Conservation (phyloP, 2,329 filamentous ascomycete genomes). For the Exserohilum turcica region DNA sequence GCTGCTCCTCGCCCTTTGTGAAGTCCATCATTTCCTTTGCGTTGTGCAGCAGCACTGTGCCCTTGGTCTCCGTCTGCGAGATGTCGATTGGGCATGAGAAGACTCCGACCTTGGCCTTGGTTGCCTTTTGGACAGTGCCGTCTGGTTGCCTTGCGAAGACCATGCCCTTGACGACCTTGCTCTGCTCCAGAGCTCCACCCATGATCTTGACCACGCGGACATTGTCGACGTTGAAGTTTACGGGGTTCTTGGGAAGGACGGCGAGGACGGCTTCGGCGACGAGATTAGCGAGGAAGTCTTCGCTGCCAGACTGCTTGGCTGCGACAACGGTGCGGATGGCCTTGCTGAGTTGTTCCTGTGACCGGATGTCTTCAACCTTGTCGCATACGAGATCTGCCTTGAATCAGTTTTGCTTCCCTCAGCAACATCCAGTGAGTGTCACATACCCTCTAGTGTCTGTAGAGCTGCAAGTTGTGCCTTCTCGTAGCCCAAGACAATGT, state of each 20-base stretch:
- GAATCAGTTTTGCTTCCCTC: conserved; percentile 19
- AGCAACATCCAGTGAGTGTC: background rate
- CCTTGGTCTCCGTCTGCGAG: conserved; percentile 98
- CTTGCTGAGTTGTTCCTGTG: conserved; percentile 85
- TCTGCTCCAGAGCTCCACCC: conserved; percentile 94
- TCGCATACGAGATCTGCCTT: conserved; percentile 79
- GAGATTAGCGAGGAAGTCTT: conserved; percentile 83
- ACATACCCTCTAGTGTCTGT: conserved; percentile 74
- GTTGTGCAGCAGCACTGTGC: conserved; percentile 94
- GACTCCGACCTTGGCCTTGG: conserved; percentile 93
- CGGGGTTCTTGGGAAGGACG: conserved; percentile 92
- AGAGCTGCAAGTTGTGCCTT: conserved; percentile 89
- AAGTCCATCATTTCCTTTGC: conserved; percentile 99
- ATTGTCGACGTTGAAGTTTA: conserved; percentile 98
- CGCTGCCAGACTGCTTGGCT: conserved; percentile 93
- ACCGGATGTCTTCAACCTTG: conserved; percentile 82
- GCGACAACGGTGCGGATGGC: conserved; percentile 93
- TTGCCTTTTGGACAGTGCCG: conserved; percentile 83
- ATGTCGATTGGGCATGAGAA: conserved; percentile 96
- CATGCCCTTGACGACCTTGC: conserved; percentile 95
- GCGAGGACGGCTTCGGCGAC: conserved; percentile 84
- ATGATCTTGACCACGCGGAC: conserved; percentile 99
- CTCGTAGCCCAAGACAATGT: conserved; percentile 95
- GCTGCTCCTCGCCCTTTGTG: conserved; percentile 92
- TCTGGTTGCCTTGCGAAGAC: conserved; percentile 97